phyloP scores from a whole-genome alignment of 2,329 filamentous ascomycete species.

The Aspergillus candidus region DNA sequence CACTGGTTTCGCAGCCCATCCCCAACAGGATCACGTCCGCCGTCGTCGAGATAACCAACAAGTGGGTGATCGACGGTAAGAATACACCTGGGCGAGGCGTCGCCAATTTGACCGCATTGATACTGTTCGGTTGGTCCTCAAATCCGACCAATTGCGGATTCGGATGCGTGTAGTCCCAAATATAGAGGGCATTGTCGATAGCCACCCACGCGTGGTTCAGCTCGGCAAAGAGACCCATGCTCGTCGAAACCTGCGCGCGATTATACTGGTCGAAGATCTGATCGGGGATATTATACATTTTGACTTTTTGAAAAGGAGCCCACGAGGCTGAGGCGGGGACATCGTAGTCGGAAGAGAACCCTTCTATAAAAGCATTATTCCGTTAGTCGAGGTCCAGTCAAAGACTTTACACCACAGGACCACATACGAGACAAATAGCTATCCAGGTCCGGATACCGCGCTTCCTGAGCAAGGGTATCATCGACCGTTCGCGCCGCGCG shows the following conservation, averaged over 20 bases:
- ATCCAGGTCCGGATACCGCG: constrained; percentile 81
- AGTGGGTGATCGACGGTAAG: constrained; percentile 73
- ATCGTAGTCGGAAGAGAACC: constrained; percentile 88
- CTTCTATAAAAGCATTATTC: constrained; percentile 51
- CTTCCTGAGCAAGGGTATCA: constrained; percentile 66
- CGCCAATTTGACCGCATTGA: constrained; percentile 84
- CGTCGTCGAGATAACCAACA: constrained; percentile 83
- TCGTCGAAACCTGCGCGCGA: constrained; percentile 75
- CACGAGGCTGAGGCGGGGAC: constrained; percentile 62
- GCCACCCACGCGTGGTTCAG: constrained; percentile 93
- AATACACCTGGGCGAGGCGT: constrained; percentile 84
- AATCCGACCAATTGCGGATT: constrained; percentile 87
- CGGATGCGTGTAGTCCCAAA: constrained; percentile 96
- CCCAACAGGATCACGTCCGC: constrained; percentile 83
- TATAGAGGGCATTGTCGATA: constrained; percentile 90
- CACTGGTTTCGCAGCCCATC: constrained; percentile 59
- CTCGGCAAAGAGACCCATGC: constrained; percentile 91
- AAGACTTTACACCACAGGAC: constrained; percentile 7
- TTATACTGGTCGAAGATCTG: constrained; percentile 91
- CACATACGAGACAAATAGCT: constrained; percentile 78
- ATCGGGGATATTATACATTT: constrained; percentile 85
- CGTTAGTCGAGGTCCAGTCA: constrained; percentile 22
- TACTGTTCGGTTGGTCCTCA: constrained; percentile 80
- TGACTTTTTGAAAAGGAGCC: constrained; percentile 82
- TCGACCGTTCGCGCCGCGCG: constrained; percentile 82